Evolutionary conservation across 2,329 filamentous ascomycete species (phyloP), one percentile per base, ranked within the genome.

Genomic region (Neopestalotiopsis sp.): DNA sequence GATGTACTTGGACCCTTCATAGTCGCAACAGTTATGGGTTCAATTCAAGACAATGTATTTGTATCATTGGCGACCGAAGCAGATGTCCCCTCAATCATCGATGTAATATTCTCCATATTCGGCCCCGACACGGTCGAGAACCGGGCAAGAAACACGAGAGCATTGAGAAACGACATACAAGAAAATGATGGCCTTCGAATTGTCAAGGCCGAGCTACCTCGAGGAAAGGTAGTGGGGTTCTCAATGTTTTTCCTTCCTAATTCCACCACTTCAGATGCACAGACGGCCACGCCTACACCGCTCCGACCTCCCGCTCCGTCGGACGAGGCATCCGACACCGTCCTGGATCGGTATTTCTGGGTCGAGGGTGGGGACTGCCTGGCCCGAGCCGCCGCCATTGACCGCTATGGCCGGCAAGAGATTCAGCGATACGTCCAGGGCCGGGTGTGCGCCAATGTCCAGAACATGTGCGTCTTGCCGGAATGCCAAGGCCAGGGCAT

Each of bases 321-420:
- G 5, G 24, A 28, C 12, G 57, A 59, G 57, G 12, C 57, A 24
- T 14, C 57, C 57, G 57, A 59, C 4, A 10, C 57, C 57, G 30
- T 59, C 57, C n/a, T 59, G 20, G 57, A 59, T 28, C 57, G 57
- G 13, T 59, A 30, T 20, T 59, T 59, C 57, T 59, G 57, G 57
- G 24, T 59, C 57, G 57, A 59, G 57, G 57, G 57, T 2, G 14
- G 57, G 9, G 57, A 59, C n/a, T 20, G 57, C 5, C 57, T 30
- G 17, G 28, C 24, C 57, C 45, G 45, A 10, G 57, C 57, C 17
- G 57, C 14, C 5, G 57, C 57, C 6, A 6, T 59, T 4, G 57
- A 59, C 32, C 24, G 24, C 14, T 59, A 17, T 17, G 57, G 57
- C 30, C 57, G 57, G 24, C 28, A 59, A 28, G 57, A 59, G 57